phyloP scores from a whole-genome alignment of 2,329 filamentous ascomycete genomes.

The Trichoderma oligosporum region DNA sequence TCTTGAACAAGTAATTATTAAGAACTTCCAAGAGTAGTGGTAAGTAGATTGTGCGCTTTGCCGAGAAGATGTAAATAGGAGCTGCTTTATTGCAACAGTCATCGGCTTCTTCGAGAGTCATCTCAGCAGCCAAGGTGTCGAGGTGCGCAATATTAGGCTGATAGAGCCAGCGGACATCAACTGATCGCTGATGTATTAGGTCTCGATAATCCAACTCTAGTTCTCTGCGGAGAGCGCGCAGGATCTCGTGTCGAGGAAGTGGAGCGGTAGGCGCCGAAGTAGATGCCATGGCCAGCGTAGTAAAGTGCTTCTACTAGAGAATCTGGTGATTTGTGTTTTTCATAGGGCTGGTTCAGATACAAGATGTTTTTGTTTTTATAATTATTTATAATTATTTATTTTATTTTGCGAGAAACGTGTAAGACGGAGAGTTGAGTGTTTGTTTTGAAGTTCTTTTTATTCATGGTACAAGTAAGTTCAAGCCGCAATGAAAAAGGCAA shows the following conservation, averaged over 20 bases:
- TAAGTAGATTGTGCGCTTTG: neutral
- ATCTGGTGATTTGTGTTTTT: no score
- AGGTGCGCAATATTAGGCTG: neutral
- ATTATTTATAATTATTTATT: no score
- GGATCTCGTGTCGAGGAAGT: neutral
- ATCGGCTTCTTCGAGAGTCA: neutral
- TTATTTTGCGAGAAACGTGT: no score
- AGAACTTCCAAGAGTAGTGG: neutral
- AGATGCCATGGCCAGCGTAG: no score
- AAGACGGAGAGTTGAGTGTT: no score
- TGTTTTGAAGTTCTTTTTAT: no score
- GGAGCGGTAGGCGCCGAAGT: no score
- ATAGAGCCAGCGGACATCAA: neutral
- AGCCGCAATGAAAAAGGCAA: no score
- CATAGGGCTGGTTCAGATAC: no score
- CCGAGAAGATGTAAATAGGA: neutral
- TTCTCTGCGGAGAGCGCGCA: neutral
- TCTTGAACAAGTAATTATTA: constrained; percentile 14
- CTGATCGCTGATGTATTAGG: neutral
- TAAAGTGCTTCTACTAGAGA: no score
- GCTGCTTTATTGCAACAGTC: neutral
- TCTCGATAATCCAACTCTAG: neutral
- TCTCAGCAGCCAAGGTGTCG: neutral
- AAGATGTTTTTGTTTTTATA: no score
- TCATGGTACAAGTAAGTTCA: no score